A percentile compares a stretch with the other conserved stretches of the same genome.
Conservation (phyloP, 2,329 filamentous ascomycete genomes). For the Balansia obtecta region DNA sequence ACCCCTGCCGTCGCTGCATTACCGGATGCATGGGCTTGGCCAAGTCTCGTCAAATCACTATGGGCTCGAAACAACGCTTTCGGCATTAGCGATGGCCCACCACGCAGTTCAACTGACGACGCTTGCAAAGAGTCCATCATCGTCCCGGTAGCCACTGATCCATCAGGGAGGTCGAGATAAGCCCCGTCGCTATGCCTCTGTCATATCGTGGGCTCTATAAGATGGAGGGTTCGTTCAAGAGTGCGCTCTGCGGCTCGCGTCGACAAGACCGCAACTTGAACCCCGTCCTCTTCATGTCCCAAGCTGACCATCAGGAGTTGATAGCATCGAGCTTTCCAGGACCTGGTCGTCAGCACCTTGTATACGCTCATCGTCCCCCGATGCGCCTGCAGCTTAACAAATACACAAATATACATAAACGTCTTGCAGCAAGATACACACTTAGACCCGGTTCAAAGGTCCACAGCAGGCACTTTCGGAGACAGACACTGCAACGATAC, state of each 20-base stretch:
- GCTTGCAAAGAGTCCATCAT: neutral
- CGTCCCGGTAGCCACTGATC: neutral
- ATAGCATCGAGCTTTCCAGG: neutral
- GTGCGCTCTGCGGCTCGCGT: neutral
- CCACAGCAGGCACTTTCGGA: too few relatives aligned
- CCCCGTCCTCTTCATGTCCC: neutral
- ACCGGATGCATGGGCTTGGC: neutral
- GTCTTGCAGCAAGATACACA: too few relatives aligned
- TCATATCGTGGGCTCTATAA: neutral
- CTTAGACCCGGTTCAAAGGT: too few relatives aligned
- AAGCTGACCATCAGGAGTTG: neutral
- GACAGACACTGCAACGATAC: too few relatives aligned
- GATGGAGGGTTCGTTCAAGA: neutral
- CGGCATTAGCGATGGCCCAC: neutral
- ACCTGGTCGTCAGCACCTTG: too few relatives aligned
- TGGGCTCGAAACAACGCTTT: neutral
- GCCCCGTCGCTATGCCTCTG: neutral
- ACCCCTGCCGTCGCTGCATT: neutral
- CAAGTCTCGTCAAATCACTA: constrained; percentile 1
- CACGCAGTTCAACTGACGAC: neutral
- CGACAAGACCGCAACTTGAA: neutral
- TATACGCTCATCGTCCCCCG: too few relatives aligned
- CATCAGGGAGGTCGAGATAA: neutral
- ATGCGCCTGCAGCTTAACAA: too few relatives aligned
- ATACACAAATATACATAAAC: too few relatives aligned